Evolutionary conservation across 163 green algal genomes (phyloP).

Genomic region (Scenedesmus sp.): DNA sequence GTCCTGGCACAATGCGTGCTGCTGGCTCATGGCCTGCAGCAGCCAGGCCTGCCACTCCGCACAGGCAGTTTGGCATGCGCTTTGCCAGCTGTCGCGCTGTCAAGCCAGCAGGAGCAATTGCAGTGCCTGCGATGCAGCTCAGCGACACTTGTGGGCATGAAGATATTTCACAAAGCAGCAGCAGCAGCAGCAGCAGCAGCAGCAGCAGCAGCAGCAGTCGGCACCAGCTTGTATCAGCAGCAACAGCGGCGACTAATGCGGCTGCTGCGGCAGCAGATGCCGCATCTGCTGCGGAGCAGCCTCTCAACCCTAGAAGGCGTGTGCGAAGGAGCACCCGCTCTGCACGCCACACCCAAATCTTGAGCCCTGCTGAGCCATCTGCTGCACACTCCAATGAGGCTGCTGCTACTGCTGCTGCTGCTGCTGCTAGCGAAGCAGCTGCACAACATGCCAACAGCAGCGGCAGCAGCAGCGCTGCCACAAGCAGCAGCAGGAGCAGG

Average conservation of each 20-base stretch:
- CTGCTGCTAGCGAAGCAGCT: neutral
- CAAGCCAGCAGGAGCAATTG: neutral
- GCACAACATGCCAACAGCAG: neutral
- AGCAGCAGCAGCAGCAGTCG: constrained; percentile 11
- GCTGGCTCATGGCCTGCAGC: neutral
- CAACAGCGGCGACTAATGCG: neutral
- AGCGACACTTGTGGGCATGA: neutral
- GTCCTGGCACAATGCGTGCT: neutral
- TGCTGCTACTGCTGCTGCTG: neutral
- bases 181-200: constrained; percentile 8
- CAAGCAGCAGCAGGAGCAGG: neutral
- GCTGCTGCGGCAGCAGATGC: neutral
- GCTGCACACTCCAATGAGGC: neutral
- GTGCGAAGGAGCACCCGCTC: neutral
- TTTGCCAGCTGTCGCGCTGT: neutral
- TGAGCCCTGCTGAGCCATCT: neutral
- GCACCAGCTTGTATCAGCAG: neutral
- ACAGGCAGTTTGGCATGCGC: neutral
- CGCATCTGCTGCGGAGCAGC: neutral
- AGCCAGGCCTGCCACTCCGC: neutral
- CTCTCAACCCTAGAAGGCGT: neutral
- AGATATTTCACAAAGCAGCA: neutral
- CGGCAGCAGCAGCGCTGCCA: neutral
- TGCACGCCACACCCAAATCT: neutral
- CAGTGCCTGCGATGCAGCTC: neutral